Evolutionary conservation across 23 red algal genomes (phyloP), one percentile per base, ranked within the genome.

Genomic region (Chondrus crispus): DNA sequence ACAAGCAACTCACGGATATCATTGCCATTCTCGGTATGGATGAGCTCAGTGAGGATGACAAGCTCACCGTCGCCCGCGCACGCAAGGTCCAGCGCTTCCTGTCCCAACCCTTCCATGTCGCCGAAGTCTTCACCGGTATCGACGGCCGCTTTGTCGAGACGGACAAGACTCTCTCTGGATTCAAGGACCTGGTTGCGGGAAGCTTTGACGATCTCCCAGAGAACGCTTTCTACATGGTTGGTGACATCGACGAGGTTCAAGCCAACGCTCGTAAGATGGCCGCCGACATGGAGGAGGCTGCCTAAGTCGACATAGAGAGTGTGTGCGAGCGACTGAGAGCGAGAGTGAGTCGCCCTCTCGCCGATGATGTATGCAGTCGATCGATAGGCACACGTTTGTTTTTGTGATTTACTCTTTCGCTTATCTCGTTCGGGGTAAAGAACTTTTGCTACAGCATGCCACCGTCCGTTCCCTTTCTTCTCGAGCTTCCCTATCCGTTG

Each of bases 21-120:
- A 99, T 99, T 88, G 97, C 97, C 80, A 99, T 99, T 88, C 84
- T 99, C 51, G 97, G 97, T 81, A 99, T 99, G 97, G 97, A 99
- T 68, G 97, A 99, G 83, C 89, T 99, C 22, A 91, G 84, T 64
- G 97, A 99, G 85, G 94, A 93, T 86, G 97, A 99, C 47, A 99
- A 99, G 93, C 83, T 99, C 44, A 93, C 90, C 24, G 97, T 99
- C 19, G 97, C 97, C 46, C 94, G 97, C 52, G 97, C 97, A 11
- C 92, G 97, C 35, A 99, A 99, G 91, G 90, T 99, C 20, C 93
- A 99, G 79, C 92, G 97, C 39, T 99, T 99, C 97, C 85, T 99
- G 49, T 94, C 88, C 36, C 97, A 99, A 88, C 97, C 97, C 38
- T 99, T 99, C 94, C 89, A 95, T 74, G 95, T 99, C 38, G 97